Base-by-base conservation (phyloP, 2,329 filamentous ascomycete genomes). In the Tolypocladium amazonense region DNA sequence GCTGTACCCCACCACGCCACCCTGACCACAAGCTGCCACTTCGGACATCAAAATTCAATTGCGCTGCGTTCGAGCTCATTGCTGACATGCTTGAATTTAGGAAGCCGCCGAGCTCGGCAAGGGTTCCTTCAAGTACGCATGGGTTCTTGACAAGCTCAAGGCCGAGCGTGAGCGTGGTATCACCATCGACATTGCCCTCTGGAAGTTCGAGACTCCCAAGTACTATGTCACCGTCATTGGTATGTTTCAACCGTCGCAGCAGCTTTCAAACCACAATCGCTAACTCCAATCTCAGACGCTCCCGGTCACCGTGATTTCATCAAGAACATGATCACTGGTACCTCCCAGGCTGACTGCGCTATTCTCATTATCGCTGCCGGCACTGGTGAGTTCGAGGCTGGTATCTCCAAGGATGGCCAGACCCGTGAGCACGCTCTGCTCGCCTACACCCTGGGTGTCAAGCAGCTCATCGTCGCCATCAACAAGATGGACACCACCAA, bases 261-360 rank as follows among this genome's bases (percentile, higher is more conserved):
- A 41, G 59, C 15, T 23, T 12, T 56, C 3, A 1, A n/a, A 3
- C 11, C 30, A 3, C 33, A 47, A 11, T 9, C 30, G 14, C 62
- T 68, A 57, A 65, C 64, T 47, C n/a, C n/a, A 7, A 0, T 1
- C 20, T 12, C 69, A 89, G 90, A 99, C 77, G 94, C 94, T 80
- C 94, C 94, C 76, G 94, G 94, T 83, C 94, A 99, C 84, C 93
- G 94, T 94, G 94, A 99, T 79, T 99, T 97, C 88, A 97, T 99
- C 91, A 99, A 99, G 93, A 99, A 97, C 92, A 99, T 99, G 94
- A 99, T 99, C 81, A 97, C 94, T 89, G 94, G 94, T 92, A 97
- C 94, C 77, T 99, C 94, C 81, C 94, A 97, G 89, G 94, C 94
- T 74, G 94, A 99, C 78, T 97, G 94, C 84, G 94, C 94, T 76